Evolutionary conservation across 306 rosid species (phyloP).

Genomic region (Quercus cerris): DNA sequence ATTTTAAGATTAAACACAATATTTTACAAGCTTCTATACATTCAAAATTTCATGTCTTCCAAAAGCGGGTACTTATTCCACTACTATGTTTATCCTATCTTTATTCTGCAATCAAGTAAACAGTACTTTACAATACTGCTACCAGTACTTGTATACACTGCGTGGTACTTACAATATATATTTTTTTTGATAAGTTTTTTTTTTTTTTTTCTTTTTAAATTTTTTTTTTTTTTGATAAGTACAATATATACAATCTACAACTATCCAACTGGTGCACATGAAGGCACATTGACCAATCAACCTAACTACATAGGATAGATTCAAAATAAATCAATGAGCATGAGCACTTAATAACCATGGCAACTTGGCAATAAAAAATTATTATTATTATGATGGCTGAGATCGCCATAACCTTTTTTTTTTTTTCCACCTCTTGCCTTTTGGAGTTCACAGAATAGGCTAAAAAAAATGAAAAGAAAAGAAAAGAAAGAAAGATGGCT

Average conservation of each 20-base stretch:
- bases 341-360: not conserved
- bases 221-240: too few relatives aligned
- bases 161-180: not conserved
- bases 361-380: not conserved
- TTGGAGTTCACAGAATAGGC: not conserved
- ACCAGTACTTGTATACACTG: not conserved
- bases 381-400: not conserved
- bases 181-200: too few relatives aligned
- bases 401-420: not conserved
- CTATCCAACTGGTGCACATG: not conserved
- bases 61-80: not conserved
- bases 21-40: not conserved
- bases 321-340: not conserved
- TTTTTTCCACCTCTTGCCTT: not conserved
- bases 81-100: not conserved
- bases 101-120: not conserved
- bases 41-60: not conserved
- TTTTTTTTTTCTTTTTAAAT: too few relatives aligned
- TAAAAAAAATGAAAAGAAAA: too few relatives aligned
- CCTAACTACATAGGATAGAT: not conserved
- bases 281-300: conserved; percentile 2
- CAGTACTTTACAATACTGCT: not conserved
- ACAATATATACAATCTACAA: conserved; percentile 2
- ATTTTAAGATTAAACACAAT: not conserved
- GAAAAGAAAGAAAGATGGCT: not conserved